Evolutionary conservation across 805 yeast species (phyloP), one percentile per base, ranked within the genome.

Genomic region (Candida anglica): DNA sequence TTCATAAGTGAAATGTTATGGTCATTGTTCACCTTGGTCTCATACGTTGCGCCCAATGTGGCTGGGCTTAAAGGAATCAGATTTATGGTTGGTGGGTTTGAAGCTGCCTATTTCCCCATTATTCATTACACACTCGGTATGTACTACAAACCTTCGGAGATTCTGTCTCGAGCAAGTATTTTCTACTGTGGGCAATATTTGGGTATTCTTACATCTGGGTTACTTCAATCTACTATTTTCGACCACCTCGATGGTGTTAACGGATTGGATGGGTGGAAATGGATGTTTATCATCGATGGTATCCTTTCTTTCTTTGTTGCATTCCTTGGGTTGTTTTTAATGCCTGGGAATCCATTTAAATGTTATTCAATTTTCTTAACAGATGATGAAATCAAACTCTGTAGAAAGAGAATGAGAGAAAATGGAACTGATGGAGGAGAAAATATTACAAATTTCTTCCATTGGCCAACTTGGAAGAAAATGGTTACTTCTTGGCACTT

Each of bases 311-410:
- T 50, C 10, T 48, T 38, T 6, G 45, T 51, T n/a, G 55, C 49
- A 1, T 19, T 47, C 14, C 21, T 48, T 13, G 49, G 46, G 1
- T 31, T 51, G 18, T 37, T 45, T 24, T 38, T 46, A 39, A 43
- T 44, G 19, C 59, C 64, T 14, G 56, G 55, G 2, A 47, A 52
- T 5, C 58, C 58, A 3, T 32, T 41, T 21, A 41, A 40, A 27
- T 70, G 79, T 47, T 71, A 73, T 36, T 72, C 79, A 3, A 52
- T 71, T 16, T 75, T 67, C 45, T 51, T 79, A 17, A 65, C 76
- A 0, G 80, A 76, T 41, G 77, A 74, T 27, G 84, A 79, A 39
- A 73, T 75, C 28, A 59, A 68, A 41, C 52, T 77, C 20, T 75
- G 79, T 2, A 63, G 81, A 55, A 56, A 25, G 18, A 32, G 57